Base-by-base conservation (phyloP, 306 rosid genomes). In the Prunus kanzakura region DNA sequence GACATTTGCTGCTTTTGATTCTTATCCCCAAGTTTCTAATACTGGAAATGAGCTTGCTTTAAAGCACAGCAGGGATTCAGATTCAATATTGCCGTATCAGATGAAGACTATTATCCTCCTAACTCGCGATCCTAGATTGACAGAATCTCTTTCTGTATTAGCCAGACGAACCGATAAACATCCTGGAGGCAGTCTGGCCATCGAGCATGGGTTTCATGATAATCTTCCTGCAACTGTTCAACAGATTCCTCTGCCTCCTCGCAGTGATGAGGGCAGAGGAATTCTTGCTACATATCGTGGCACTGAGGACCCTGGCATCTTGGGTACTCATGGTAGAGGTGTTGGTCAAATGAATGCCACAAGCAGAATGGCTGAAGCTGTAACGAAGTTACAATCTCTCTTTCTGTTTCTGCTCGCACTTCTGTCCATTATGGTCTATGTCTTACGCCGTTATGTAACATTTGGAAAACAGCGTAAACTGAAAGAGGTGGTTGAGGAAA, bases 1-100 rank as follows among this genome's bases (percentile, higher is more conserved):
- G 47, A 25, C 72, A 30, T 64, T 71, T 57, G 68, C 84, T 16
- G 77, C 72, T n/a, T 76, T 81, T 76, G 81, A 81, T 29, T 73
- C 81, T 30, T 6, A 47, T 8, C 66, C 71, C 60, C 67, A 23
- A 56, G 56, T 64, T 71, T 73, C 74, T 22, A 25, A 52, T 19
- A 45, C 43, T 46, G 77, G 58, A 62, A 75, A 60, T 51, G 80
- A 29, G 27, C 52, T 49, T 68, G 83, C 80, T 47, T 16, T 23
- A 54, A 66, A 38, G 55, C 45, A 80, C 38, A 51, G 76, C 27
- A 25, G 55, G 16, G 54, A 23, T 61, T 58, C 67, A 6, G 6
- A 76, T 5, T 81, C 78, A 15, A 47, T 50, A 46, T 43, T 82
- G 11, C 38, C 57, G 6, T 69, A 49, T 70, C 67, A 29, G 27